phyloP scores from a whole-genome alignment of 2,329 filamentous ascomycete genomes.

The Fusarium lyarnte region DNA sequence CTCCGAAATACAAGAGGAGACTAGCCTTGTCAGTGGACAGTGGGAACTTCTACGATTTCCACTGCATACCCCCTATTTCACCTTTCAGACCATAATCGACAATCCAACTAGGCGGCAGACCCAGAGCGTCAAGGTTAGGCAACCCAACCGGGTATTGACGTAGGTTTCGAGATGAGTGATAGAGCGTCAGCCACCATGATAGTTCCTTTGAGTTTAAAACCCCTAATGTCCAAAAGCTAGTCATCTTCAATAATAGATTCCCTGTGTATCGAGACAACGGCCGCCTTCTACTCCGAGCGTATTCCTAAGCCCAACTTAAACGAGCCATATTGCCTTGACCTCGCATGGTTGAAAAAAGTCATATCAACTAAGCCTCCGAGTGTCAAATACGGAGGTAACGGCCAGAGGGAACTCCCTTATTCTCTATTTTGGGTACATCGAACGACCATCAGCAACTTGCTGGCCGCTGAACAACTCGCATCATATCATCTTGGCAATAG shows the following conservation, averaged over 20 bases:
- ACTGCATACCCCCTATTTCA: neutral
- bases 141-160: neutral
- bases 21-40: rapidly evolving
- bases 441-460: neutral
- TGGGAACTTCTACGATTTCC: neutral
- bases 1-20: neutral
- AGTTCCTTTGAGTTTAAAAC: neutral
- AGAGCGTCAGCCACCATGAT: rapidly evolving
- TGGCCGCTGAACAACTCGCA: too few species aligned
- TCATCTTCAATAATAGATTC: too few species aligned
- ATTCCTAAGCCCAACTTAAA: neutral
- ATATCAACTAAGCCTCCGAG: neutral
- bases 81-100: neutral
- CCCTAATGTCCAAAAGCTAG: neutral
- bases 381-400: too few species aligned
- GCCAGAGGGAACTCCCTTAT: neutral
- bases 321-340: too few species aligned
- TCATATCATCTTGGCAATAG: neutral
- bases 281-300: neutral
- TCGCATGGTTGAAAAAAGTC: neutral
- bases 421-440: neutral
- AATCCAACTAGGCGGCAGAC: neutral
- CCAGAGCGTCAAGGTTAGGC: neutral
- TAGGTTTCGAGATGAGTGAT: neutral
- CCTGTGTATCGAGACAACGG: neutral